These are phyloP conservation scores for Cicer pinnatifidum DNA, from an alignment of 306 rosid species.

Conservation along the genomic window DNA sequence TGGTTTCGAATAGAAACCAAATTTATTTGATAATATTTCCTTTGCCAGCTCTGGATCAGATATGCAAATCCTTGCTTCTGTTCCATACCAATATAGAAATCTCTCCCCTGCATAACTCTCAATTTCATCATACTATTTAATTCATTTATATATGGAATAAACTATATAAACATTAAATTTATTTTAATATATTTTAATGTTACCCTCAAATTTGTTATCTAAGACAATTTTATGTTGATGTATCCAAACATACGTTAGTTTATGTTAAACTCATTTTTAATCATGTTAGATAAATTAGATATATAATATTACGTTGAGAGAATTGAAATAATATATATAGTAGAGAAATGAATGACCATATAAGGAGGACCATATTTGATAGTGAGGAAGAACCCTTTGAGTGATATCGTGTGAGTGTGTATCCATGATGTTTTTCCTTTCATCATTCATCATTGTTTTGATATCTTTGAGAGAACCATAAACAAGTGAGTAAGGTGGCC, in stretches of 20 bases:
- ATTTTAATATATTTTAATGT: too few relatives aligned
- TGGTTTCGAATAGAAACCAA: conserved; percentile 38
- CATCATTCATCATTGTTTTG: conserved; percentile 10
- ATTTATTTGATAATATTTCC: conserved; percentile 43
- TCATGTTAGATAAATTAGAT: too few relatives aligned
- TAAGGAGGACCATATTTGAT: conserved; percentile 44
- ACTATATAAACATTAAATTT: too few relatives aligned
- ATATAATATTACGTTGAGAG: too few relatives aligned
- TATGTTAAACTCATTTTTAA: too few relatives aligned
- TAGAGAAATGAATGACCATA: conserved; percentile 39
- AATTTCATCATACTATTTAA: neutral
- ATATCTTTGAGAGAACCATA: conserved; percentile 42
- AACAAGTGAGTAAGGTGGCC: conserved; percentile 43
- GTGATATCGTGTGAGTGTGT: conserved; percentile 34
- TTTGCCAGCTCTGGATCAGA: conserved; percentile 44
- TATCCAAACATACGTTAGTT: too few relatives aligned
- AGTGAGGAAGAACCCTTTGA: conserved; percentile 45
- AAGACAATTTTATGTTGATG: too few relatives aligned
- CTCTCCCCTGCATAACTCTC: conserved; percentile 43
- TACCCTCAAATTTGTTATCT: too few relatives aligned
- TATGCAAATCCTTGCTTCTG: conserved; percentile 31
- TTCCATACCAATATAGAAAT: conserved; percentile 46
- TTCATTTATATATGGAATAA: too few relatives aligned
- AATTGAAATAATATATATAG: neutral
- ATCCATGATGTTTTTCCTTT: conserved; percentile 34